Evolutionary conservation across 2,329 filamentous ascomycete genomes (phyloP).

Genomic region (Fonsecaea pedrosoi): DNA sequence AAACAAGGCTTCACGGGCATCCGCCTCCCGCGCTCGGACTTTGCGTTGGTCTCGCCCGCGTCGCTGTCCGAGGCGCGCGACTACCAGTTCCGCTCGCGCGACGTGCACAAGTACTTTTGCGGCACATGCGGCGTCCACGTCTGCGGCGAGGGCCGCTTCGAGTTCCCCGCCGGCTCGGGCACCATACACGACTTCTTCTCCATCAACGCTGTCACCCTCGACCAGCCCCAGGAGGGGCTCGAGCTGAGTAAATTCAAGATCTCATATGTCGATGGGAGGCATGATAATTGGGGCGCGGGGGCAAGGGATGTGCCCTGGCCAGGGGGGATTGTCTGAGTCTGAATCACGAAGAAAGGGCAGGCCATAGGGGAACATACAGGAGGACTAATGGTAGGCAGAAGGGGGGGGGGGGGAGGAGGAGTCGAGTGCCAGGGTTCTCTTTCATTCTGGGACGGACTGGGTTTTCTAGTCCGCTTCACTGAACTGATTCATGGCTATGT

Average conservation of each 20-base stretch:
- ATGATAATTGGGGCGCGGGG: conserved; percentile 29
- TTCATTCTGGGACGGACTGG: too few species aligned
- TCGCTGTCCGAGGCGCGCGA: conserved; percentile 30
- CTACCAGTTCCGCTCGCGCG: conserved; percentile 25
- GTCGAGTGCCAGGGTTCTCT: too few species aligned
- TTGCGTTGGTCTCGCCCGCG: conserved; percentile 32
- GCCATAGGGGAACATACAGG: too few species aligned
- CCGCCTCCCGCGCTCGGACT: conserved; percentile 27
- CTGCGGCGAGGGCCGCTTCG: conserved; percentile 23
- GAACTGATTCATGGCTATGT: too few species aligned
- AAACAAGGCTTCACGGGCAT: conserved; percentile 33
- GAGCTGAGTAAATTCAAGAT: conserved; percentile 36
- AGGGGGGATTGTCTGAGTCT: conserved; percentile 13
- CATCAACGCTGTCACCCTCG: conserved; percentile 35
- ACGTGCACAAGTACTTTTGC: conserved; percentile 38
- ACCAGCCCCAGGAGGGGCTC: conserved; percentile 39
- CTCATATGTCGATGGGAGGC: conserved; percentile 30
- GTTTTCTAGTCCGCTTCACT: too few species aligned
- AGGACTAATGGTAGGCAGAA: too few species aligned
- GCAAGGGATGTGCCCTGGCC: conserved; percentile 28
- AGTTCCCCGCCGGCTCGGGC: conserved; percentile 20
- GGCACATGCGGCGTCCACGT: conserved; percentile 35
- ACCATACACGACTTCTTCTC: conserved; percentile 26
- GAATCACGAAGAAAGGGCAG: too few species aligned
- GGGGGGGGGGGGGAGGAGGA: too few species aligned